Base-by-base conservation (phyloP, 2,329 filamentous ascomycete species). In the Xylariomycetidae sp. region DNA sequence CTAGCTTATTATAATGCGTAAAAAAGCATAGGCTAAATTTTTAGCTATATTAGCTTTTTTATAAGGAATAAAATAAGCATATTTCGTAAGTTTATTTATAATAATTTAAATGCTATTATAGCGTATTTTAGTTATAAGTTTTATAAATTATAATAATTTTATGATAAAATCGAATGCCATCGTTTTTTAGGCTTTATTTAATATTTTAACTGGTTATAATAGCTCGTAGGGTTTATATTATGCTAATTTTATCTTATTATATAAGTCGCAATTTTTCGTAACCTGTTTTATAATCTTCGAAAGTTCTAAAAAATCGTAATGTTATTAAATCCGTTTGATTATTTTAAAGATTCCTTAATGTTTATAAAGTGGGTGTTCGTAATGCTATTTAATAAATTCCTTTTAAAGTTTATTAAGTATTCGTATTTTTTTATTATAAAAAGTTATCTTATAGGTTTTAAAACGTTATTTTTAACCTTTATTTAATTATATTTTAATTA, bases 371-470 rank as follows among this genome's bases (percentile, higher is more conserved):
- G 36, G 4, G n/a, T 25, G 20, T 9, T 31, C 16, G 33, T 34
- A 33, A 39, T 30, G 25, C 33, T 30, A 37, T 38, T 33, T 27
- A 25, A 42, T 45, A 37, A n/a, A 42, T 41, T 30, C 37, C 45
- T 28, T 46, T 35, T 40, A 26, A 40, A 6, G 25, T 17, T 27
- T 36, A 27, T 32, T 20, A 28, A 25, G 37, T 42, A 16, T 42
- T 38, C 31, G 40, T 38, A 30, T 38, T n/a, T n/a, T n/a, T n/a
- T n/a, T n/a, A n/a, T n/a, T n/a, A n/a, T n/a, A n/a, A n/a, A n/a
- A n/a, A n/a, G n/a, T n/a, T n/a, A n/a, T n/a, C n/a, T n/a, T n/a
- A n/a, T n/a, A n/a, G n/a, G n/a, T n/a, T n/a, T n/a, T n/a, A n/a
- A n/a, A n/a, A n/a, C n/a, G n/a, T n/a, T n/a, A n/a, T n/a, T n/a